A percentile compares a stretch with the other conserved stretches of the same genome.
These are phyloP conservation scores for Fomitopsis schrenkii DNA, from an alignment of 1,284 basidiomycete genomes.

Conservation along the genomic window DNA sequence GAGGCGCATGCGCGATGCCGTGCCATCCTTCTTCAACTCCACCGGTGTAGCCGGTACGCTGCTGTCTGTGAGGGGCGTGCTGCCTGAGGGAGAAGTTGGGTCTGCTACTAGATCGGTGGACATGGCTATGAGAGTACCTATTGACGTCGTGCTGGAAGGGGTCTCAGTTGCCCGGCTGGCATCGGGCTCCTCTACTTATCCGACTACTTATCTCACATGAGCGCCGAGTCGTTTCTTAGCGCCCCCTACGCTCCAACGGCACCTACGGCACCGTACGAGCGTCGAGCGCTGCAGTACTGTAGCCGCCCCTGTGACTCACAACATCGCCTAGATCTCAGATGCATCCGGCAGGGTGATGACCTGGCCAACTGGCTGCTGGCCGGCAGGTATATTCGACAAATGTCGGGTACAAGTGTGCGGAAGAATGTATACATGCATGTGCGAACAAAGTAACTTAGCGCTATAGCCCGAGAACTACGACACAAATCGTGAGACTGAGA, in stretches of 20 bases:
- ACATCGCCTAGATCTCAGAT: neutral
- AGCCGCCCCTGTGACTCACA: neutral
- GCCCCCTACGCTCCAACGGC: neutral
- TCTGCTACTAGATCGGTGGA: constrained; percentile 21
- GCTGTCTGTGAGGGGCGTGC: neutral
- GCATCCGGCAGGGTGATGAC: neutral
- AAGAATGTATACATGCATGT: neutral
- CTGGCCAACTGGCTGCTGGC: neutral
- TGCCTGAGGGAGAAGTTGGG: neutral
- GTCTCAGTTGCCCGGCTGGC: neutral
- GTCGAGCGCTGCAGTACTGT: too few relatives aligned
- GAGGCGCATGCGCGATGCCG: constrained; percentile 28
- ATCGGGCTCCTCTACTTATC: neutral
- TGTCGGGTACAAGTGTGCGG: neutral
- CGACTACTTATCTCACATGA: neutral
- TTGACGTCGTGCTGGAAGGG: neutral
- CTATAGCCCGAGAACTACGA: neutral
- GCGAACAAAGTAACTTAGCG: neutral
- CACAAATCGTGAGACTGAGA: neutral
- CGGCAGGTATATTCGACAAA: neutral
- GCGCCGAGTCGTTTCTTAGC: neutral
- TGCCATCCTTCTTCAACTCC: constrained; percentile 23
- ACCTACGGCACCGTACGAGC: neutral
- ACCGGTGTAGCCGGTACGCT: constrained; percentile 2
- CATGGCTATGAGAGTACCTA: constrained; percentile 3